phyloP scores from a whole-genome alignment of 176 grass and related monocot species.

The Cocos nucifera region DNA sequence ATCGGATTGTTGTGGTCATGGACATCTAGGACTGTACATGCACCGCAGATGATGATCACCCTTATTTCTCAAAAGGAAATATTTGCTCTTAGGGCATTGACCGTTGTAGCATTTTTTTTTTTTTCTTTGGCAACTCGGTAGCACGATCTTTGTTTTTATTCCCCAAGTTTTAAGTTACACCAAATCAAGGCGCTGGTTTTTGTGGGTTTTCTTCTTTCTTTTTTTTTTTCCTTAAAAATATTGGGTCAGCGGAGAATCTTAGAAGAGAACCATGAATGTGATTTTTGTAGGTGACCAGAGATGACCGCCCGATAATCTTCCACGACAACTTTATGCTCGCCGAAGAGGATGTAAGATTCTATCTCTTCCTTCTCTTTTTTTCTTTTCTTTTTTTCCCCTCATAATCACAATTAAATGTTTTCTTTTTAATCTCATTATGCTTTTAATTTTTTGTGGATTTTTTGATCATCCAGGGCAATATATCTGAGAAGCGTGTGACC shows the following conservation, averaged over 20 bases:
- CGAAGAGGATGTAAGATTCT: constrained; percentile 54
- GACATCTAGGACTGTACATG: too few species aligned
- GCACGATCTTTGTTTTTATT: too few species aligned
- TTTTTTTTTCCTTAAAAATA: constrained; percentile 8
- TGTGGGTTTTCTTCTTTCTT: neutral
- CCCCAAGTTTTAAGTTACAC: neutral
- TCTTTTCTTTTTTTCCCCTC: neutral
- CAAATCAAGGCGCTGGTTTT: constrained; percentile 28
- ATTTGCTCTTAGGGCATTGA: too few species aligned
- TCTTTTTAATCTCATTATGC: neutral
- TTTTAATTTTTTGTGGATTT: neutral
- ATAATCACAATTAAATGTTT: neutral
- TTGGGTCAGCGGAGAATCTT: constrained; percentile 42
- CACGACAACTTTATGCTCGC: constrained; percentile 69
- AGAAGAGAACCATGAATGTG: constrained; percentile 34
- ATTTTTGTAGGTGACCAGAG: constrained; percentile 79
- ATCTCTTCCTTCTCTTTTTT: neutral
- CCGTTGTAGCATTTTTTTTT: too few species aligned
- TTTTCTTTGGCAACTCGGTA: too few species aligned
- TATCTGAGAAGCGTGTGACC: constrained; percentile 44
- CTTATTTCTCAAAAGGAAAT: too few species aligned
- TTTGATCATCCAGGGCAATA: constrained; percentile 41
- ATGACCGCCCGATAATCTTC: constrained; percentile 71
- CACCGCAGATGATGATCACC: too few species aligned
- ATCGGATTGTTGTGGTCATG: too few species aligned